phyloP scores from a whole-genome alignment of 2,329 filamentous ascomycete species.

The Hirsutella thompsonii region DNA sequence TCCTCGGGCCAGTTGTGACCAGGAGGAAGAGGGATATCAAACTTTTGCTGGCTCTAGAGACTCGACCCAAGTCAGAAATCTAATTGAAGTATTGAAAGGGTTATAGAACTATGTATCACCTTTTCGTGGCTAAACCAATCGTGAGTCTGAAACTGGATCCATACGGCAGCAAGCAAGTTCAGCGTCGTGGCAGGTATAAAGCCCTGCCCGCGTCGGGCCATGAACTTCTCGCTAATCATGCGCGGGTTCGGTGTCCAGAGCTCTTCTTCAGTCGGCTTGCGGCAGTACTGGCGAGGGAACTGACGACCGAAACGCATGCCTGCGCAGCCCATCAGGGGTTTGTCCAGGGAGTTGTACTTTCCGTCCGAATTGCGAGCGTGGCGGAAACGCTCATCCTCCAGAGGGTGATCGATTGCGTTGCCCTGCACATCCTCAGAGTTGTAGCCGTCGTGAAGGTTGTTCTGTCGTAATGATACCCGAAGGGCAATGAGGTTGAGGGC shows the following conservation, averaged over 20 bases:
- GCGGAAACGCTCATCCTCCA: not conserved
- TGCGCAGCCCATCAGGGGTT: not conserved
- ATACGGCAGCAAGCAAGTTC: not conserved
- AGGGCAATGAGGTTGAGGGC: not conserved
- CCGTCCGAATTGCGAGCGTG: conserved; percentile 1
- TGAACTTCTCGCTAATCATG: not conserved
- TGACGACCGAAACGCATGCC: conserved; percentile 1
- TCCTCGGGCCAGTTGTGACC: not conserved
- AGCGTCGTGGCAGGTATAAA: not conserved
- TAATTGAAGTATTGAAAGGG: not conserved
- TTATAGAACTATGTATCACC: not conserved
- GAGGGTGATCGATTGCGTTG: not conserved
- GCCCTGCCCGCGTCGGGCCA: not conserved
- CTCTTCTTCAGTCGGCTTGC: conserved; percentile 1
- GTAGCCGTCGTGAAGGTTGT: not conserved
- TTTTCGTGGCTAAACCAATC: conserved; percentile 1
- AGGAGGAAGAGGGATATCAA: not conserved
- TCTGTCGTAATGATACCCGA: not conserved
- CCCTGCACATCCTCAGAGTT: not conserved
- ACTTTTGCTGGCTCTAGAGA: not conserved
- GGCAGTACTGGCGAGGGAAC: conserved; percentile 1
- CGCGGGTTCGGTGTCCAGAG: conserved; percentile 1
- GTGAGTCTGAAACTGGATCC: conserved; percentile 2
- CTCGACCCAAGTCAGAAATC: not conserved
- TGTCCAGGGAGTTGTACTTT: conserved; percentile 1